Percentiles rank a stretch among this genome's conserved stretches.
Evolutionary conservation across 1,284 basidiomycete species (phyloP).

Genomic region (Ganoderma multipileum): DNA sequence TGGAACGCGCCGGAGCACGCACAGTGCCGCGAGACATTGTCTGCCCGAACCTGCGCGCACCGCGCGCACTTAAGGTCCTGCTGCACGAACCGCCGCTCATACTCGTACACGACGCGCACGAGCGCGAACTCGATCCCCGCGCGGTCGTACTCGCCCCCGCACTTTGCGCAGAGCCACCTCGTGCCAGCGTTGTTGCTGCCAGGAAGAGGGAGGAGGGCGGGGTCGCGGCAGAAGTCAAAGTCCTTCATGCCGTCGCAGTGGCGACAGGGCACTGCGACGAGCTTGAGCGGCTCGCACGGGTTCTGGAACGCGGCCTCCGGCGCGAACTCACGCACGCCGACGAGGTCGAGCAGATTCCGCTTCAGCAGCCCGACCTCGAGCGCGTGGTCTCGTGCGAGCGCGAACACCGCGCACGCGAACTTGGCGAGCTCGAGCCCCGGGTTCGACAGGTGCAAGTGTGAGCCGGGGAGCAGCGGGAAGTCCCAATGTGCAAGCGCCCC

Average conservation of each 20-base stretch:
- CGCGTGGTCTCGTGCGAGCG: slow-evolving; percentile 78
- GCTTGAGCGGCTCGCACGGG: slow-evolving; percentile 90
- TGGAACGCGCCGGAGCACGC: slow-evolving; percentile 88
- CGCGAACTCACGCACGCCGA: slow-evolving; percentile 90
- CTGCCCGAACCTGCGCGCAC: slow-evolving; percentile 88
- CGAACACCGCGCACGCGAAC: slow-evolving; percentile 84
- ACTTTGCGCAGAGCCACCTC: slow-evolving; percentile 74
- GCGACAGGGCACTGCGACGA: slow-evolving; percentile 90
- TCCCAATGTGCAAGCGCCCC: slow-evolving; percentile 61
- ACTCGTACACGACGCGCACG: slow-evolving; percentile 76
- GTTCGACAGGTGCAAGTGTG: slow-evolving; percentile 78
- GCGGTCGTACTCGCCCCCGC: slow-evolving; percentile 90
- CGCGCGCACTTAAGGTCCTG: slow-evolving; percentile 91
- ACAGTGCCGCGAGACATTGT: slow-evolving; percentile 88
- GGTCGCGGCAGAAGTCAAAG: slow-evolving; percentile 96
- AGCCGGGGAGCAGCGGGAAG: slow-evolving; percentile 92
- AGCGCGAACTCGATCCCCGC: slow-evolving; percentile 86
- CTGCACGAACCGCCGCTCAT: slow-evolving; percentile 83
- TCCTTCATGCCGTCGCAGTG: slow-evolving; percentile 91
- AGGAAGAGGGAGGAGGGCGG: slow-evolving; percentile 77
- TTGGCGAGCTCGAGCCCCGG: slow-evolving; percentile 93
- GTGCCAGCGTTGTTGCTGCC: slow-evolving; percentile 46
- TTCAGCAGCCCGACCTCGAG: slow-evolving; percentile 91
- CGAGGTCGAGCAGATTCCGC: slow-evolving; percentile 89
- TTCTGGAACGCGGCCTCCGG: slow-evolving; percentile 86